These are phyloP conservation scores for Fusarium subglutinans DNA, from an alignment of 2,329 filamentous ascomycete species.

Conservation along the genomic window DNA sequence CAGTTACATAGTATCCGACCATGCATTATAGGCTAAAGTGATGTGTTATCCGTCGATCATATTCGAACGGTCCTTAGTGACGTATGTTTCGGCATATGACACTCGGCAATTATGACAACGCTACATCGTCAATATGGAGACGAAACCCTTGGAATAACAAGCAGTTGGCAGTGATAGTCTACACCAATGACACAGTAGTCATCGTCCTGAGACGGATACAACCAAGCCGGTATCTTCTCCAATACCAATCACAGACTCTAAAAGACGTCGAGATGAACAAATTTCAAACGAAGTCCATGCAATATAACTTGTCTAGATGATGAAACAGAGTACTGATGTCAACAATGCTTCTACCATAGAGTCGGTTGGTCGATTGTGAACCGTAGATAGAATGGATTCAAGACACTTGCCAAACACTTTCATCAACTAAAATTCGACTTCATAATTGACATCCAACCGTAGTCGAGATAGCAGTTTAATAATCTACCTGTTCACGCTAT, in stretches of 20 bases:
- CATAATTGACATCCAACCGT: neutral
- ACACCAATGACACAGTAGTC: neutral
- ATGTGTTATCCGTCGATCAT: slow-evolving; percentile 15
- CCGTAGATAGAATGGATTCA: neutral
- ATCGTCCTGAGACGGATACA: neutral
- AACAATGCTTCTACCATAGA: neutral
- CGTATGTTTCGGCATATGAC: slow-evolving; percentile 14
- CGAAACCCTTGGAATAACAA: neutral
- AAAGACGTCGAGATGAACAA: neutral
- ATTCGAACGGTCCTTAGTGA: slow-evolving; percentile 7
- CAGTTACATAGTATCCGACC: neutral
- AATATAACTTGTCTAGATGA: neutral
- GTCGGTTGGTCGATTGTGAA: neutral
- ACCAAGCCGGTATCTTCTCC: neutral
- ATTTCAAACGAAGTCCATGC: neutral
- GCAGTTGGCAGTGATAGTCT: neutral
- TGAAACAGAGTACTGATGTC: neutral
- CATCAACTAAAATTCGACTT: neutral
- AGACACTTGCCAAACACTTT: neutral
- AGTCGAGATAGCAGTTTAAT: neutral
- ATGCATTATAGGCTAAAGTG: slow-evolving; percentile 3
- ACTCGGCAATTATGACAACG: neutral
- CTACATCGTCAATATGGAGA: neutral
- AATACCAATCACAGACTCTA: neutral
- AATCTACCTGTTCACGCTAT: neutral